Evolutionary conservation across 2,329 filamentous ascomycete species (phyloP), one percentile per base, ranked within the genome.

Genomic region (Xylaria polymorpha): DNA sequence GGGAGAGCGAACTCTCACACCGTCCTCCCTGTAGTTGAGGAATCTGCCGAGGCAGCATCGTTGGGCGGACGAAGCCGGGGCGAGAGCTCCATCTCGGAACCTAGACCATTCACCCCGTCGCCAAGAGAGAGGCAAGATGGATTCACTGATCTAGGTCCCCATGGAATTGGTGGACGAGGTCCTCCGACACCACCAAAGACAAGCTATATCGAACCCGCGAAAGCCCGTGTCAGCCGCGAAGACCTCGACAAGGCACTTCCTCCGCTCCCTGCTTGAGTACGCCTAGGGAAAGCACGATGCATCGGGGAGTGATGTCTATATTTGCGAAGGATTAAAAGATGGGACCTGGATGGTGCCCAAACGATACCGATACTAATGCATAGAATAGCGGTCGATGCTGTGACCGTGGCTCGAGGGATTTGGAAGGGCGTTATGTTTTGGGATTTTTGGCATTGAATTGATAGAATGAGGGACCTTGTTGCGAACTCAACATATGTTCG

Each of bases 11-110:
- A 73, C 37, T 76, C 79, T 3, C 77, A 75, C 64, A 76, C 78
- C 77, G 86, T 81, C 1, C 82, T 98, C 1, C 95, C 95, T 0
- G 91, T 98, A 10, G 94, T 98, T 7, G 93, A 97, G 74, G 95
- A 98, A 81, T 91, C 90, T n/a, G 92, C 90, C 5, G 95, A 98
- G 79, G 90, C 85, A 10, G 88, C 86, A 8, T 93, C 91, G 68
- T 86, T 89, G 29, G 88, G 89, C 1, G 87, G 85, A 37, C 85
- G 86, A 63, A 88, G 87, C 75, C 85, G 84, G 25, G 81, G 83
- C 67, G 87, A 86, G 68, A 80, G 77, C 20, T 69, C 73, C 10
- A 77, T 68, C 64, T 64, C 66, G 6, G 77, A 74, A 61, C 69
- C 76, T 37, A 73, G 77, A 48, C 79, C 77, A 20, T 75, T 79